Evolutionary conservation across 78 protist species (phyloP).

Genomic region (Polysphondylium violaceum): DNA sequence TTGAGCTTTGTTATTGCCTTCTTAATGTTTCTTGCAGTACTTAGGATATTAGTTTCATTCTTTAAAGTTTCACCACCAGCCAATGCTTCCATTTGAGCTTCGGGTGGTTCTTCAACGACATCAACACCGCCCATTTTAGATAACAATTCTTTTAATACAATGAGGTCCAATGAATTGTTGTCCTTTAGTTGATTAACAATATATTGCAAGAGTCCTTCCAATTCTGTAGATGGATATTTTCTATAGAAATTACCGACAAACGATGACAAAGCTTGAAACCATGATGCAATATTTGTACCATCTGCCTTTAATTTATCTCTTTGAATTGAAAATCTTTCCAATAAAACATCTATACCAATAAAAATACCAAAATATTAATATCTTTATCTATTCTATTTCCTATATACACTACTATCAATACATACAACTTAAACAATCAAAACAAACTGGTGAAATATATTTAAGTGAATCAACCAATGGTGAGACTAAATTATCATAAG

Average conservation of each 20-base stretch:
- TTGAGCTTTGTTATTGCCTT: conserved; percentile 33
- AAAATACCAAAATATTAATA: neutral
- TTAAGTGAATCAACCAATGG: conserved; percentile 79
- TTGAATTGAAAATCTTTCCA: conserved; percentile 23
- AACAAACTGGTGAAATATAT: conserved; percentile 37
- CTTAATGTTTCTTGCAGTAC: conserved; percentile 34
- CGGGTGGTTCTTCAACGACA: conserved; percentile 67
- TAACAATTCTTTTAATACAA: conserved; percentile 56
- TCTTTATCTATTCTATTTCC: neutral
- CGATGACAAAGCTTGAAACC: conserved; percentile 70
- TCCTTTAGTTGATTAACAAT: conserved; percentile 39
- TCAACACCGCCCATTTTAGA: conserved; percentile 73
- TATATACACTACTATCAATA: too few relatives aligned
- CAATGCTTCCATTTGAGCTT: conserved; percentile 66
- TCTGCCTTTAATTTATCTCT: conserved; percentile 73
- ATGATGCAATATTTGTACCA: conserved; percentile 78
- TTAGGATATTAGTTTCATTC: conserved; percentile 16
- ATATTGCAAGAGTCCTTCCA: conserved; percentile 55
- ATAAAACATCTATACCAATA: too few relatives aligned
- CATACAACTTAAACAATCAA: conserved; percentile 69
- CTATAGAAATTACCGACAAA: conserved; percentile 78
- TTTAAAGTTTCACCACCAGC: conserved; percentile 86
- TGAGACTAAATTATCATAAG: conserved; percentile 61
- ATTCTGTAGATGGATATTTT: conserved; percentile 69
- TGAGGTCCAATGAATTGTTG: conserved; percentile 62